Evolutionary conservation across 352 stramenopile species (phyloP).

Genomic region (Elongisporangium senticosum): DNA sequence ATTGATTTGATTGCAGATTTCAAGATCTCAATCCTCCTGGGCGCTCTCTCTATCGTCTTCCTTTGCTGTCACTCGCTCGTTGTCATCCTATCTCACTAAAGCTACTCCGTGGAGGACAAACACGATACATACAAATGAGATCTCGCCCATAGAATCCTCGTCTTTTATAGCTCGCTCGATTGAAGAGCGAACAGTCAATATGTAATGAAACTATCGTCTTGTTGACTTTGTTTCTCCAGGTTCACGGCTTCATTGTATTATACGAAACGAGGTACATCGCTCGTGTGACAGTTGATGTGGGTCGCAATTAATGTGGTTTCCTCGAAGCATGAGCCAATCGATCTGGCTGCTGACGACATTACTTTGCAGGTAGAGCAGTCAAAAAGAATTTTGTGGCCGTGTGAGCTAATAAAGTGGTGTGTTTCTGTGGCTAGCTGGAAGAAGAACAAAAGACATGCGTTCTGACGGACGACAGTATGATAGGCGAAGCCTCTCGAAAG

Average conservation of each 20-base stretch:
- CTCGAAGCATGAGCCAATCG: too few species aligned
- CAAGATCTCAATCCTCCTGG: slow-evolving; percentile 78
- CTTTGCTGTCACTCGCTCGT: slow-evolving; percentile 66
- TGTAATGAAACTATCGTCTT: neutral
- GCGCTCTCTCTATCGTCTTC: slow-evolving; percentile 46
- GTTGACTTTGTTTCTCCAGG: neutral
- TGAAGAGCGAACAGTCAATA: neutral
- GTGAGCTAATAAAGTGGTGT: too few species aligned
- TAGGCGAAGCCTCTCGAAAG: too few species aligned
- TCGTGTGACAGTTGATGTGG: too few species aligned
- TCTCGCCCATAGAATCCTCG: neutral
- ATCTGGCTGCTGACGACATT: too few species aligned
- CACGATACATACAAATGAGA: neutral
- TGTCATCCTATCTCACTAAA: slow-evolving; percentile 5
- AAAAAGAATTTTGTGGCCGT: too few species aligned
- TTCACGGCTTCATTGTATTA: neutral
- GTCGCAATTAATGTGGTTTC: too few species aligned
- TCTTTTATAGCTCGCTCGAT: neutral
- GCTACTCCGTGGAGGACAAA: neutral
- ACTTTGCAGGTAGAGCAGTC: too few species aligned
- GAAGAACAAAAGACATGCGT: too few species aligned
- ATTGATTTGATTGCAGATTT: slow-evolving; percentile 40
- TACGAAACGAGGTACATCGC: neutral
- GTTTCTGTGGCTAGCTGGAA: too few species aligned
- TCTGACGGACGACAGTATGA: too few species aligned